Evolutionary conservation across 495 filamentous ascomycete genomes (phyloP).

Genomic region (Lophium mytilinum): DNA sequence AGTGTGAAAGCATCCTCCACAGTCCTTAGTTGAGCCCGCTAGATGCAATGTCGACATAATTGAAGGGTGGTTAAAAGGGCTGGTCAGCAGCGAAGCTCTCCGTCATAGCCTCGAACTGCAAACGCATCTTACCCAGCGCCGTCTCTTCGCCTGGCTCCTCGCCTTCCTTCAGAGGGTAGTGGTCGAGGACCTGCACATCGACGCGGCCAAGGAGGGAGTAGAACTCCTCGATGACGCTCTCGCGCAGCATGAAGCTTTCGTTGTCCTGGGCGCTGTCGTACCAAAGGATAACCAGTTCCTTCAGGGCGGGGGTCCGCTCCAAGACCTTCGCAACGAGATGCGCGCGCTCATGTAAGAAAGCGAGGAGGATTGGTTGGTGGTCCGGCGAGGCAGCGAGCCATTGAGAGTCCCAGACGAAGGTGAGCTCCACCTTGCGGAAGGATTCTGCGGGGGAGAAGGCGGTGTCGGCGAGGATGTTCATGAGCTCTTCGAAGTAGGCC

Average conservation of each 20-base stretch:
- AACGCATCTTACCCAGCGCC: background rate
- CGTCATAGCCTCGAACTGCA: background rate
- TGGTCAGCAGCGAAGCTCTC: too few species aligned
- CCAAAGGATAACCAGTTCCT: constrained; percentile 13
- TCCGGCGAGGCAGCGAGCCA: background rate
- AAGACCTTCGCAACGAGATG: constrained; percentile 7
- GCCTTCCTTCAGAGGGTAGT: background rate
- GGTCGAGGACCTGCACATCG: constrained; percentile 6
- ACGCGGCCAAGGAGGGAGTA: background rate
- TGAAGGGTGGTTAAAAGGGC: too few species aligned
- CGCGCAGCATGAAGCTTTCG: background rate
- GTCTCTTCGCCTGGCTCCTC: background rate
- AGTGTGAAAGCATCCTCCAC: too few species aligned
- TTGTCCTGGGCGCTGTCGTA: constrained; percentile 14
- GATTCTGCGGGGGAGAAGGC: constrained; percentile 20
- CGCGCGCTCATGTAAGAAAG: constrained; percentile 7
- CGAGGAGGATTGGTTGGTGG: constrained; percentile 2
- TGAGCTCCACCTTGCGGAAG: constrained; percentile 16
- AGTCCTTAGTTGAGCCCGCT: too few species aligned
- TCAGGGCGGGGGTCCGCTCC: constrained; percentile 7
- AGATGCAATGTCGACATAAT: too few species aligned
- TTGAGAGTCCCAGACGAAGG: constrained; percentile 19
- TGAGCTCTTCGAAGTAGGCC: constrained; percentile 12
- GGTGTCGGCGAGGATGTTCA: constrained; percentile 9
- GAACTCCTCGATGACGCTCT: constrained; percentile 8